Percentiles rank a stretch among this genome's conserved stretches.
Conservation (phyloP, 768 basidiomycete species). For the Amanita muscaria region DNA sequence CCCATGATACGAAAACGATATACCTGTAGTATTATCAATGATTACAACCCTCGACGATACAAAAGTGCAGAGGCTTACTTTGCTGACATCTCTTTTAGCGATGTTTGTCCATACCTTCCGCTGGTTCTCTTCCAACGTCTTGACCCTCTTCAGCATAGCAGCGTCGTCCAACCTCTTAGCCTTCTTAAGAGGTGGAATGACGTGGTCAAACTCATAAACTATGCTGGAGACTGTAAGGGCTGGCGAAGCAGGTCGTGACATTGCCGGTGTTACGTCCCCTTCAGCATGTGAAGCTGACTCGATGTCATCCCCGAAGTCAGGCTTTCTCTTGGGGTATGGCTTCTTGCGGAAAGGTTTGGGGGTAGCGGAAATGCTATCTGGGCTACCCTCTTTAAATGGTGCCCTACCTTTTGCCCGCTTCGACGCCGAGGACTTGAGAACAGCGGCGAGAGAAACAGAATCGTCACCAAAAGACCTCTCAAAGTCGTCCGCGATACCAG, state of each 20-base stretch:
- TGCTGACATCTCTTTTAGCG: slow-evolving; percentile 74
- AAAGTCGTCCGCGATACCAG: slow-evolving; percentile 36
- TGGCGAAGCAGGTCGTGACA: slow-evolving; percentile 67
- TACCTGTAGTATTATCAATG: too few relatives aligned
- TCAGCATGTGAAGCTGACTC: slow-evolving; percentile 44
- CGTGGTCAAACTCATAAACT: slow-evolving; percentile 66
- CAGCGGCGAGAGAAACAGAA: slow-evolving; percentile 22
- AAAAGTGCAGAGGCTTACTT: slow-evolving; percentile 35
- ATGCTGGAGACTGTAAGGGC: slow-evolving; percentile 45
- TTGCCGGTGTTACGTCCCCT: slow-evolving; percentile 63
- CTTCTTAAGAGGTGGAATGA: slow-evolving; percentile 60
- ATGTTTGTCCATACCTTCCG: slow-evolving; percentile 88
- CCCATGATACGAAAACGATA: slow-evolving; percentile 70
- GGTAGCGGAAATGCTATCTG: slow-evolving; percentile 47
- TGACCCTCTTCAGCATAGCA: slow-evolving; percentile 66
- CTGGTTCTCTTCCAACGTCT: slow-evolving; percentile 75
- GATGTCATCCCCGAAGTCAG: slow-evolving; percentile 44
- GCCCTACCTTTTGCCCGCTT: slow-evolving; percentile 48
- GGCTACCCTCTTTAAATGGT: slow-evolving; percentile 43
- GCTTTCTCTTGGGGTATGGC: slow-evolving; percentile 47
- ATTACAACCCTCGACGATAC: slow-evolving; percentile 9
- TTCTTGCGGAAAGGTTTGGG: slow-evolving; percentile 49
- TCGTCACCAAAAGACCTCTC: slow-evolving; percentile 34
- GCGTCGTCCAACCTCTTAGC: slow-evolving; percentile 72
- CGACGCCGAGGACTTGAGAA: slow-evolving; percentile 25